Evolutionary conservation across 306 rosid species (phyloP), one percentile per base, ranked within the genome.

Genomic region (Corylus avellana): DNA sequence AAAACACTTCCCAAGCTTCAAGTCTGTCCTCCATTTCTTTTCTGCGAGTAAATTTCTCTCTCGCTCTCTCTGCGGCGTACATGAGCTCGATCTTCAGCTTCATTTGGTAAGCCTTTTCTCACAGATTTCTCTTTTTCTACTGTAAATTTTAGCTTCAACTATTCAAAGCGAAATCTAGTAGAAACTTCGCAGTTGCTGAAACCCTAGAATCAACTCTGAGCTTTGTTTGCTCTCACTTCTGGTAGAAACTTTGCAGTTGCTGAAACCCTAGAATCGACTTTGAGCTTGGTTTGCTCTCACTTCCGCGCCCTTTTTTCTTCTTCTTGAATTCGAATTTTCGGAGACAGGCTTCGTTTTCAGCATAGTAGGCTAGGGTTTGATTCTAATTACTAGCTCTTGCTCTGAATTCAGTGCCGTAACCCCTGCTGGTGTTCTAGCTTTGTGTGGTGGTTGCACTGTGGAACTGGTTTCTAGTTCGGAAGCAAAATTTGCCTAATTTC

Each of bases 261-360:
- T 18, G 66, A 73, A 85, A 85, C 86, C 89, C 89, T 85, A 85
- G 74, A 73, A 42, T 50, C 12, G 10, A 42, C 18, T 16, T 4
- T 3, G 13, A 14, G 17, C 20, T 47, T 20, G 46, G 16, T 56
- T 78, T 75, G 5, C 12, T 20, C 62, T 50, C 51, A 25, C 55
- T 85, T 76, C 20, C 4, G 70, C 3, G 12, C 48, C 8, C 71
- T 25, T 70, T 37, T 42, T 42, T 5, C 7, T 42, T 51, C 56
- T 67, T 58, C 79, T 73, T 14, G 6, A 32, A 22, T 12, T 68
- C 70, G 49, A n/a, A 29, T 44, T 46, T 12, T 47, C 56, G 32
- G 17, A 49, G 37, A 12, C 9, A 37, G 32, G 13, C 25, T 74
- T 74, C 3, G 46, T 49, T 55, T 32, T 32, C 42, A 10, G 49